Evolutionary conservation across 495 filamentous ascomycete species (phyloP).

Genomic region (Saxophila tyrrhenica): DNA sequence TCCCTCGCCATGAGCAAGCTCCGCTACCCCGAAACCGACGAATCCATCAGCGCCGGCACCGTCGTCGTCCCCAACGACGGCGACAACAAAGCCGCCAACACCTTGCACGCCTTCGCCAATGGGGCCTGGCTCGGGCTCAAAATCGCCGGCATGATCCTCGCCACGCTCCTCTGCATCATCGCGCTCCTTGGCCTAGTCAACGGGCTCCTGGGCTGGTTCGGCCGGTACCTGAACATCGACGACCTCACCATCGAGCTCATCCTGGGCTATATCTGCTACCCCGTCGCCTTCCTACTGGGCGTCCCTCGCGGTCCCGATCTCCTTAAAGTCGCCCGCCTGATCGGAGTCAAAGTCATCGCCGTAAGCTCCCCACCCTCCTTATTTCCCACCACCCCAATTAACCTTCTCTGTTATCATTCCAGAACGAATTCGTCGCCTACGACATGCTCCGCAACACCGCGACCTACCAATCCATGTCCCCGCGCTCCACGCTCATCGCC

Average conservation of each 20-base stretch:
- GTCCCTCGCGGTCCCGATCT: conserved; percentile 61
- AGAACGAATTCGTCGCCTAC: conserved; percentile 40
- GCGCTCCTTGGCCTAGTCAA: conserved; percentile 65
- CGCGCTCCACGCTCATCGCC: conserved; percentile 60
- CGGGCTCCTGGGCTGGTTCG: conserved; percentile 82
- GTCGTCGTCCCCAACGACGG: conserved; percentile 68
- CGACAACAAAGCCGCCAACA: conserved; percentile 58
- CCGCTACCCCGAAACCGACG: conserved; percentile 77
- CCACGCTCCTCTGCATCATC: conserved; percentile 74
- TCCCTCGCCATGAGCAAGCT: conserved; percentile 79
- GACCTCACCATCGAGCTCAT: conserved; percentile 64
- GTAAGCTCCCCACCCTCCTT: conserved; percentile 25
- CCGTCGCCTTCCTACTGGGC: conserved; percentile 73
- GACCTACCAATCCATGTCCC: conserved; percentile 44
- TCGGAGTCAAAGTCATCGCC: conserved; percentile 72
- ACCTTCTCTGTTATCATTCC: not conserved
- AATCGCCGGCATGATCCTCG: conserved; percentile 74
- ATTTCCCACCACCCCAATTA: not conserved
- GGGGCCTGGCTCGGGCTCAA: conserved; percentile 83
- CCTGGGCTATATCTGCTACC: conserved; percentile 74
- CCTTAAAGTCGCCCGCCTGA: conserved; percentile 62
- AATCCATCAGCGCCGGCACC: conserved; percentile 65
- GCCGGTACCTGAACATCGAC: conserved; percentile 52
- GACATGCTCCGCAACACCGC: conserved; percentile 36
- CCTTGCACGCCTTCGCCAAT: conserved; percentile 74